Conservation (phyloP, 2,329 filamentous ascomycete species). For the Ascochyta fabae region DNA sequence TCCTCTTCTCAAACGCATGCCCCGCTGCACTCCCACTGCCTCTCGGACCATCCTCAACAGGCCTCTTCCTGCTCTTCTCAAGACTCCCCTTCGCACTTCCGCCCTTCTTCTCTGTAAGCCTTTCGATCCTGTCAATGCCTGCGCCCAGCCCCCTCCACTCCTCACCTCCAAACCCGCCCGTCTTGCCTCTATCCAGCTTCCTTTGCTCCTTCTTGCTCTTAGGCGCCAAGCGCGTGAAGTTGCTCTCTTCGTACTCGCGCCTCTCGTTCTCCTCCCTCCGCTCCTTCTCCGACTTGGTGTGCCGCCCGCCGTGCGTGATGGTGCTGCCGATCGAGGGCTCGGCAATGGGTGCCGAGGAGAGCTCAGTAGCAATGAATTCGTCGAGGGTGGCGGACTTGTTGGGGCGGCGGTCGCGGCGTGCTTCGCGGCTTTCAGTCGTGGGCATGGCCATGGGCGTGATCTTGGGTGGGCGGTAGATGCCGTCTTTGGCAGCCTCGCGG, state of each 20-base stretch:
- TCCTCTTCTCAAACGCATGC: conserved; percentile 67
- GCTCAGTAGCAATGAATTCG: conserved; percentile 86
- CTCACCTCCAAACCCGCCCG: conserved; percentile 80
- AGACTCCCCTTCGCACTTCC: conserved; percentile 59
- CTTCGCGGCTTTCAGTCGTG: conserved; percentile 65
- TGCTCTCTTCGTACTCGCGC: conserved; percentile 86
- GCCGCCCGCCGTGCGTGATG: conserved; percentile 78
- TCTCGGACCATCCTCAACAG: conserved; percentile 73
- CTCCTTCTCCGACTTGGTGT: conserved; percentile 77
- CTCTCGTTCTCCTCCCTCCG: conserved; percentile 79
- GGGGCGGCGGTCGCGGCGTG: conserved; percentile 66
- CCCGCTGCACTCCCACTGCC: conserved; percentile 72
- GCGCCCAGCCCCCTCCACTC: conserved; percentile 89
- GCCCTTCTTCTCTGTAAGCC: conserved; percentile 74
- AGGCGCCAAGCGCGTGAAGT: conserved; percentile 86
- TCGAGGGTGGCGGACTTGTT: conserved; percentile 85
- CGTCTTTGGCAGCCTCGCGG: conserved; percentile 57
- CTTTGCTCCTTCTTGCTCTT: conserved; percentile 85
- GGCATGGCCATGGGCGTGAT: conserved; percentile 89
- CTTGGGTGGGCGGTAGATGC: conserved; percentile 86
- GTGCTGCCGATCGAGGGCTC: conserved; percentile 92
- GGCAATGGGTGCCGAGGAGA: conserved; percentile 80
- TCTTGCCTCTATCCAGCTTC: conserved; percentile 61
- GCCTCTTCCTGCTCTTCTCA: conserved; percentile 86
- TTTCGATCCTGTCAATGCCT: conserved; percentile 84